phyloP scores from a whole-genome alignment of 306 rosid genomes.

The Sophora flavescens region DNA sequence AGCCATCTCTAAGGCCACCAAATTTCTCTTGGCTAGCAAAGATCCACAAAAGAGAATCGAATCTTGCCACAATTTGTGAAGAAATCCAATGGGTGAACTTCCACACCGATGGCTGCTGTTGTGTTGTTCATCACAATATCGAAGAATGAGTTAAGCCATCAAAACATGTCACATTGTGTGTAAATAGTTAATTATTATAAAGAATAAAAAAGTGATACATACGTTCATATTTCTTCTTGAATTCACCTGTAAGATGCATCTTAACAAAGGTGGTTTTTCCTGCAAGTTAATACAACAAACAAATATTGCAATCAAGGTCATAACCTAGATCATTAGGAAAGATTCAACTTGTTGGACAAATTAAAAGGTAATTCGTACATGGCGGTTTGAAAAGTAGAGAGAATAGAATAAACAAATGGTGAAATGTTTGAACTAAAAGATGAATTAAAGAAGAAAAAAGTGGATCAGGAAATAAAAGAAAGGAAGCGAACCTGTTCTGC shows the following conservation, averaged over 20 bases:
- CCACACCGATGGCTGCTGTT: conserved; percentile 84
- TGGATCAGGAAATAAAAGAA: conserved; percentile 1
- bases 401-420: too few relatives aligned
- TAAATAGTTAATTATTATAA: too few relatives aligned
- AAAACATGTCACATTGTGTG: too few relatives aligned
- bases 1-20: conserved; percentile 84
- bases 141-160: neutral
- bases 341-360: too few relatives aligned
- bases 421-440: too few relatives aligned
- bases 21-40: conserved; percentile 83
- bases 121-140: conserved; percentile 20
- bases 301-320: neutral
- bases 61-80: conserved; percentile 82
- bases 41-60: conserved; percentile 87
- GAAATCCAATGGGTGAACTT: conserved; percentile 81
- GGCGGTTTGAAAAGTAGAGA: too few relatives aligned
- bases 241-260: conserved; percentile 83
- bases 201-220: conserved; percentile 3
- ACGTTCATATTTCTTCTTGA: conserved; percentile 87
- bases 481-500: conserved; percentile 68
- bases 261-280: conserved; percentile 86
- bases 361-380: too few relatives aligned
- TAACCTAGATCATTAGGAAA: too few relatives aligned
- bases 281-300: conserved; percentile 34
- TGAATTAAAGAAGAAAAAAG: neutral